These are phyloP conservation scores for Xylariaceae sp. DNA, from an alignment of 2,329 filamentous ascomycete species.

Conservation along the genomic window DNA sequence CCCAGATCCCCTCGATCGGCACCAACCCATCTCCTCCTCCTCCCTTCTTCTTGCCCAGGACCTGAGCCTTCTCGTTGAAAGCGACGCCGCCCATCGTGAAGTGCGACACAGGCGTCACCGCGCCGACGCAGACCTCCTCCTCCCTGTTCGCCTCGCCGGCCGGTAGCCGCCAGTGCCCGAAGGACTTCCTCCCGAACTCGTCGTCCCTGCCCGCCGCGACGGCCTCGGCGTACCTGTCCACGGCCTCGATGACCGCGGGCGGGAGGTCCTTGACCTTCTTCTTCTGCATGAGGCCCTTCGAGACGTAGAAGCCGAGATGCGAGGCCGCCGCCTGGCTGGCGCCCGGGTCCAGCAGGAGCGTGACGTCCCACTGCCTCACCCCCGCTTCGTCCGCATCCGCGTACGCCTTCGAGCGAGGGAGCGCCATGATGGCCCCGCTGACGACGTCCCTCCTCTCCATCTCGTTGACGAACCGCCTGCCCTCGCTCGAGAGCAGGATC, in stretches of 20 bases:
- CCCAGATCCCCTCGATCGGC: conserved; percentile 53
- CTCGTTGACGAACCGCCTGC: conserved; percentile 57
- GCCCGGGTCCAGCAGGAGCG: conserved; percentile 55
- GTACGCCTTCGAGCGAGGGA: conserved; percentile 24
- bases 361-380: conserved; percentile 51
- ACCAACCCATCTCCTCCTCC: conserved; percentile 32
- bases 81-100: conserved; percentile 63
- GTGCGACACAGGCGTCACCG: conserved; percentile 58
- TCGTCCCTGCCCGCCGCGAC: conserved; percentile 39
- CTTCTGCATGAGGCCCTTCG: conserved; percentile 56
- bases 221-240: conserved; percentile 45
- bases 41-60: conserved; percentile 40
- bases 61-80: conserved; percentile 48
- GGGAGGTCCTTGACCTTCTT: conserved; percentile 47
- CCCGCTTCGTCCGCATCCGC: background rate
- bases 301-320: conserved; percentile 58
- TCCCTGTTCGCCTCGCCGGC: conserved; percentile 40
- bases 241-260: conserved; percentile 33
- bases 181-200: conserved; percentile 42
- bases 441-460: conserved; percentile 54
- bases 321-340: conserved; percentile 45
- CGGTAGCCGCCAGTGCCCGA: conserved; percentile 50
- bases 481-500: conserved; percentile 42
- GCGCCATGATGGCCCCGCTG: conserved; percentile 45
- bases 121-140: conserved; percentile 51